A percentile compares a stretch with the other conserved stretches of the same genome.
Evolutionary conservation across 805 yeast genomes (phyloP).

Genomic region (Saccharomycopsis javanensis): DNA sequence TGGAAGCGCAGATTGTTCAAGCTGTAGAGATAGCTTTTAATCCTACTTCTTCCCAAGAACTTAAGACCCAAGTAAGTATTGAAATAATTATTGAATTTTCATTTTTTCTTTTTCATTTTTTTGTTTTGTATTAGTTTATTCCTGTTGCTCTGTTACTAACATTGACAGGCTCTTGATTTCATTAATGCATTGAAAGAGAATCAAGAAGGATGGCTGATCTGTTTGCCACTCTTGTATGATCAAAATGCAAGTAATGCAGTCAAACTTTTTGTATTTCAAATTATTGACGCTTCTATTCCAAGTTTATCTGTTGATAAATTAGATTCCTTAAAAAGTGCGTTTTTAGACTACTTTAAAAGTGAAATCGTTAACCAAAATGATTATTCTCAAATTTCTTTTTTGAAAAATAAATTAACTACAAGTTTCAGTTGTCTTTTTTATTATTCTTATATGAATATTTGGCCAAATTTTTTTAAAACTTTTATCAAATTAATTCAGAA

Average conservation of each 20-base stretch:
- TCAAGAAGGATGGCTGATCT: constrained; percentile 45
- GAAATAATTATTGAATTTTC: background rate
- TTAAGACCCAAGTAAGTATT: constrained; percentile 44
- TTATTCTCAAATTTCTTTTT: constrained; percentile 27
- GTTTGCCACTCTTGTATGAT: constrained; percentile 37
- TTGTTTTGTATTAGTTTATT: background rate
- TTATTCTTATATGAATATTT: constrained; percentile 36
- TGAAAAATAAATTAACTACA: constrained; percentile 51
- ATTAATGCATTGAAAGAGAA: constrained; percentile 45
- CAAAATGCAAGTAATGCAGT: constrained; percentile 40
- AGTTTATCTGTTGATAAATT: constrained; percentile 25
- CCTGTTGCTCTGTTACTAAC: constrained; percentile 13
- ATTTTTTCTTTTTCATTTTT: background rate
- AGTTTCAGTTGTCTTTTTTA: constrained; percentile 44
- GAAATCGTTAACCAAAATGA: constrained; percentile 12
- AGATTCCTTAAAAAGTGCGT: constrained; percentile 19
- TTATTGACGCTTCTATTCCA: constrained; percentile 48
- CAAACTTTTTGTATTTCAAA: constrained; percentile 61
- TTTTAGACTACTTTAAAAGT: constrained; percentile 21
- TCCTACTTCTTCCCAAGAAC: constrained; percentile 49
- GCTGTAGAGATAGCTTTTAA: constrained; percentile 79
- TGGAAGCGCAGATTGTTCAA: constrained; percentile 58
- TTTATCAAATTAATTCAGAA: constrained; percentile 31
- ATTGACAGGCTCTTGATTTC: constrained; percentile 37
- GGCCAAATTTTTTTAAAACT: constrained; percentile 45